Percentiles rank a stretch among this genome's conserved stretches.
These are phyloP conservation scores for Candida khao-thaluensis DNA, from an alignment of 805 yeast species.

Conservation along the genomic window DNA sequence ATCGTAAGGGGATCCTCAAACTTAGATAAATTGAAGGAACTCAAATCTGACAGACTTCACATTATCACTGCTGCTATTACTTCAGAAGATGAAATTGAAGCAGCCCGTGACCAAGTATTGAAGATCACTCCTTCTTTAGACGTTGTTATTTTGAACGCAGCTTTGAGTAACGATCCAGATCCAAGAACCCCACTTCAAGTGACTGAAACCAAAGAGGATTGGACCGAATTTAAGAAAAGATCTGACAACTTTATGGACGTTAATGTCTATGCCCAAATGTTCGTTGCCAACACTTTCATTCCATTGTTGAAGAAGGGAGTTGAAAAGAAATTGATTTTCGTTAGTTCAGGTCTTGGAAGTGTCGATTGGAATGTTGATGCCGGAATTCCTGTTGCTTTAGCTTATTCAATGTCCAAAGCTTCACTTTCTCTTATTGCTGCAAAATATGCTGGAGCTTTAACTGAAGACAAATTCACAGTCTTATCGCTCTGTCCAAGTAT, in stretches of 20 bases:
- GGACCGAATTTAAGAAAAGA: not conserved
- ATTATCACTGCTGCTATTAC: not conserved
- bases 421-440: slow-evolving; percentile 5
- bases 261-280: slow-evolving; percentile 3
- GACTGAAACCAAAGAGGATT: not conserved
- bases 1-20: slow-evolving; percentile 1
- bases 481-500: slow-evolving; percentile 3
- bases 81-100: not conserved
- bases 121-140: no score
- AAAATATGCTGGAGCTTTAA: not conserved
- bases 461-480: slow-evolving; percentile 2
- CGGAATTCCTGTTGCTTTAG: not conserved
- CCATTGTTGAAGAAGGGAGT: slow-evolving; percentile 4
- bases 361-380: not conserved
- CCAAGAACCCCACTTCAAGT: not conserved
- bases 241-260: slow-evolving; percentile 1
- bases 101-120: slow-evolving; percentile 1
- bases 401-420: slow-evolving; percentile 9
- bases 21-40: not conserved
- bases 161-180: not conserved
- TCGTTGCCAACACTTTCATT: slow-evolving; percentile 4
- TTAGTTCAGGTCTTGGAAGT: slow-evolving; percentile 1
- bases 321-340: slow-evolving; percentile 1
- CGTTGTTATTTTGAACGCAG: slow-evolving; percentile 4
- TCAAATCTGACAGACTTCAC: slow-evolving; percentile 3